A percentile compares a stretch with the other conserved stretches of the same genome.
Evolutionary conservation across 2,329 filamentous ascomycete species (phyloP).

Genomic region (Fusarium sarcochroum): DNA sequence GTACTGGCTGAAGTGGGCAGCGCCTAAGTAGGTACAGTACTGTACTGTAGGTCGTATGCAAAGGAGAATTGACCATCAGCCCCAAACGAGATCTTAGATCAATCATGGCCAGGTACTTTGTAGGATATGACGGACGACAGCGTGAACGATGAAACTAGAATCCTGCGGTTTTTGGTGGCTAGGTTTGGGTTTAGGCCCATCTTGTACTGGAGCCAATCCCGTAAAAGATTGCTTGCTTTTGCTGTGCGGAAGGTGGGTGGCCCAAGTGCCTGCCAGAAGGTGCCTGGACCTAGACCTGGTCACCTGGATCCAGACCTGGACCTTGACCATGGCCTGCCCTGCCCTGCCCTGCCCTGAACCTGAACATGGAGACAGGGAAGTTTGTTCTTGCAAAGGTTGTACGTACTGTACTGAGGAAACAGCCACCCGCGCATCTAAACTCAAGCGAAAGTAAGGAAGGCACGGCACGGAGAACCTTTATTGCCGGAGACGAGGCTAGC

Average conservation of each 20-base stretch:
- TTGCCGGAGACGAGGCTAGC: slow-evolving; percentile 16
- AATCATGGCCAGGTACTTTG: slow-evolving; percentile 31
- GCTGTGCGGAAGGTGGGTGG: slow-evolving; percentile 23
- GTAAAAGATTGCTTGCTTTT: slow-evolving; percentile 5
- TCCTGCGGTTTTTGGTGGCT: slow-evolving; percentile 23
- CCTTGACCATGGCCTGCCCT: not conserved
- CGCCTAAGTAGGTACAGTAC: not conserved
- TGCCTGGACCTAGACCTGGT: slow-evolving; percentile 8
- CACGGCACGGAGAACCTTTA: slow-evolving; percentile 10
- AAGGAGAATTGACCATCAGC: slow-evolving; percentile 42
- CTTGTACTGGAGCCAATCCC: slow-evolving; percentile 24
- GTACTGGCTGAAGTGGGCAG: not conserved
- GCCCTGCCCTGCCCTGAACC: slow-evolving; percentile 13
- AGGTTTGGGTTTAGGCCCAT: slow-evolving; percentile 28
- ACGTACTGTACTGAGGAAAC: not conserved
- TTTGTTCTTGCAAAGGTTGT: slow-evolving; percentile 19
- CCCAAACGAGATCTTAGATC: slow-evolving; percentile 48
- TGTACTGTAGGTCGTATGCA: slow-evolving; percentile 33
- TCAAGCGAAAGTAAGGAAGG: slow-evolving; percentile 4
- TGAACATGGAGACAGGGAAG: slow-evolving; percentile 6
- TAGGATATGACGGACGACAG: slow-evolving; percentile 43
- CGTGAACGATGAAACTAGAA: slow-evolving; percentile 38
- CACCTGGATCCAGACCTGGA: slow-evolving; percentile 3
- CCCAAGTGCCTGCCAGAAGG: slow-evolving; percentile 42
- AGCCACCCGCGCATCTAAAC: not conserved